Base-by-base conservation (phyloP, 768 basidiomycete genomes). In the Mycena pura region DNA sequence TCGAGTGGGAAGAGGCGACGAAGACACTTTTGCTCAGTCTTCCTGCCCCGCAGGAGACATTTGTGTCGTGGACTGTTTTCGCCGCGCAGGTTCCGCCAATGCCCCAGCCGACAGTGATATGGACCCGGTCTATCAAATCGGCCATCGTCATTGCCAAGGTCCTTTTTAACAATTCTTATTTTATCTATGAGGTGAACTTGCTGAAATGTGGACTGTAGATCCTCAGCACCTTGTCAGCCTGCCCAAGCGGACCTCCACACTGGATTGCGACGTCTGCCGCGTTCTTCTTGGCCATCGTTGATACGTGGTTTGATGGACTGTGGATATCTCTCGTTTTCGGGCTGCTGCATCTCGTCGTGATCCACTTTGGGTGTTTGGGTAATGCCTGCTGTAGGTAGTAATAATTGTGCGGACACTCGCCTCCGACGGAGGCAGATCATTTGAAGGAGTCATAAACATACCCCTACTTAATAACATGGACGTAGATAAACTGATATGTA, bases 271-370 rank as follows among this genome's bases (percentile, higher is more conserved):
- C 31, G 40, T 71, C 57, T 0, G 52, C 68, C 14, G 68, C 80
- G 36, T 70, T 76, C 8, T 62, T 67, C 1, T 74, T 80, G 2
- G 82, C 82, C 2, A 66, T 84, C 25, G 57, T 73, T 21, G 85
- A 86, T 71, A 82, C 80, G 13, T 73, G 80, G 70, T 79, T 77
- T 24, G 82, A 83, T 44, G 71, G 69, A 21, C 60, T 82, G 10
- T 55, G 64, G 49, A 65, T 75, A 15, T 80, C 82, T 0, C 36
- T 78, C 1, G 57, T 77, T 29, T 71, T 86, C 15, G 78, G 75
- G 0, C 22, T 74, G 22, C 54, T 78, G n/a, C 84, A 86, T 68
- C 27, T 80, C 6, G 73, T 54, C 48, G 41, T 66, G 15, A 5
- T 68, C 24, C 59, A 67, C 11, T 50, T 66, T 39, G 60, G 39